Evolutionary conservation across 1,284 basidiomycete genomes (phyloP), one percentile per base, ranked within the genome.

Genomic region (Fomitiporia mediterranea): DNA sequence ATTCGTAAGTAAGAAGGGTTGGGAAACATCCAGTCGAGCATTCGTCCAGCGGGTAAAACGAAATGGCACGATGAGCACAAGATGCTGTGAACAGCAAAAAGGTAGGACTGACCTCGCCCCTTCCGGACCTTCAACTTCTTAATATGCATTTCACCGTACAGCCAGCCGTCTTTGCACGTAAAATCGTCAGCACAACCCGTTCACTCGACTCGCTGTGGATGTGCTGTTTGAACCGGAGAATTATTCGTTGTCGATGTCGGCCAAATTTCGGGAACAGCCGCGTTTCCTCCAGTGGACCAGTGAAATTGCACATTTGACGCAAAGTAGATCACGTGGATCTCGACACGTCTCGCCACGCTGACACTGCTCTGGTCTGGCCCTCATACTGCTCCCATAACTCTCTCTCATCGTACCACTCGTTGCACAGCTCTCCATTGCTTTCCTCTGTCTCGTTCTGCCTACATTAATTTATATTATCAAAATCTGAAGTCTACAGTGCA

Each of bases 91-190:
- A 46, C 6, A 30, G 44, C 13, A 30, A 28, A 13, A 46, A 3
- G 15, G 27, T 30, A 40, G 48, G n/a, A 70, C 74, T 62, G 61
- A 84, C 90, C 74, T 74, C 91, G 91, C 57, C 79, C 80, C 42
- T 90, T 89, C 65, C 87, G 77, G 60, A 92, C 89, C 71, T 87
- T 90, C 70, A 92, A 79, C 63, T 85, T 86, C 66, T 86, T 80
- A 58, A 91, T 87, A 68, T 87, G 84, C 66, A 87, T 85, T 55
- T 25, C 21, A 9, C 72, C 71, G 72, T 71, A 73, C 56, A 53
- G 46, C 27, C 25, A 5, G 11, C 15, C 19, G 46, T 44, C 23
- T 23, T 34, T 13, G 32, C 23, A 9, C 17, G 3, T 27, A 44
- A 42, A 42, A 15, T 13, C 39, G n/a, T 37, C 35, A 37, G 17